Conservation (phyloP, 169 alveolate species). For the Eimeria acervulina region DNA sequence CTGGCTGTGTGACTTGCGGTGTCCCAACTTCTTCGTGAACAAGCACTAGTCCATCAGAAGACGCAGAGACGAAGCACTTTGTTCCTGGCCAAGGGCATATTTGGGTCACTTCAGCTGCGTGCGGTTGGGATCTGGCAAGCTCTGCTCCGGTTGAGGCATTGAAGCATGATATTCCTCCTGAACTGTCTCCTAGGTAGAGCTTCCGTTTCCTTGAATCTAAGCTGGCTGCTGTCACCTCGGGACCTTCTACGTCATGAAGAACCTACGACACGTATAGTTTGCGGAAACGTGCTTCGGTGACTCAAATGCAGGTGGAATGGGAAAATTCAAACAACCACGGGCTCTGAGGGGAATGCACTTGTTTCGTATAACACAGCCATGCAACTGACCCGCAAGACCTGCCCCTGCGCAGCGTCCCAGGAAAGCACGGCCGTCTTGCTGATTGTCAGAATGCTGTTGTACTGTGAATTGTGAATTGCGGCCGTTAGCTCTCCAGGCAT, state of each 20-base stretch:
- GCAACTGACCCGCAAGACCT: slow-evolving; percentile 42
- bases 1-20: slow-evolving; percentile 14
- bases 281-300: no score
- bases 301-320: neutral
- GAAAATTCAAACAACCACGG: neutral
- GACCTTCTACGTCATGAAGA: slow-evolving; percentile 48
- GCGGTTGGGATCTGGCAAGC: neutral
- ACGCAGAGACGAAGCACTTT: slow-evolving; percentile 70
- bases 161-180: slow-evolving; percentile 25
- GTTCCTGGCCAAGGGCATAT: slow-evolving; percentile 68
- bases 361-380: neutral
- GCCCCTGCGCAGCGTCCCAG: slow-evolving; percentile 71
- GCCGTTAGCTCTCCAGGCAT: slow-evolving; percentile 65
- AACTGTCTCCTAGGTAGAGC: slow-evolving; percentile 75
- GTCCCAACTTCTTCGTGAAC: slow-evolving; percentile 75
- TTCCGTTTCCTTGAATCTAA: slow-evolving; percentile 60
- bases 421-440: slow-evolving; percentile 52
- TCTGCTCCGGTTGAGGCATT: slow-evolving; percentile 73
- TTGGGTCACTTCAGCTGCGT: slow-evolving; percentile 66
- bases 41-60: slow-evolving; percentile 77
- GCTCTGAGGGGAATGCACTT: no score
- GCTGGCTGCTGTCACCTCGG: slow-evolving; percentile 71
- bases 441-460: slow-evolving; percentile 63
- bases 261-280: slow-evolving; percentile 10
- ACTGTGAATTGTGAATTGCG: slow-evolving; percentile 63